A percentile compares a stretch with the other conserved stretches of the same genome.
phyloP scores from a whole-genome alignment of 768 basidiomycete genomes.

The Termitomyces sp. region DNA sequence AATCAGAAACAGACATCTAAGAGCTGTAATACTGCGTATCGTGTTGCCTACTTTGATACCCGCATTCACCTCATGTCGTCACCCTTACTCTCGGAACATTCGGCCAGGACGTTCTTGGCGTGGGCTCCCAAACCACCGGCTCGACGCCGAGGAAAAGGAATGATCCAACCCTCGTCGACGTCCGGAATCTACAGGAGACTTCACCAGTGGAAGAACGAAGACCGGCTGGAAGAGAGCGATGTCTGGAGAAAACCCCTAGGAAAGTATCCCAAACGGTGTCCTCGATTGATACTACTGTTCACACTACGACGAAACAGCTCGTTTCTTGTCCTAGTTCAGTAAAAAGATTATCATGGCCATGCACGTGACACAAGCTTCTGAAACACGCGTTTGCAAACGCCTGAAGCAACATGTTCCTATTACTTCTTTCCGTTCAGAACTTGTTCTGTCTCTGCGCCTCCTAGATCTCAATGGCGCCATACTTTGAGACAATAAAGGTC shows the following conservation, averaged over 20 bases:
- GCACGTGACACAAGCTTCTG: neutral
- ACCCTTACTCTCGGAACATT: neutral
- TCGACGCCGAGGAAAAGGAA: neutral
- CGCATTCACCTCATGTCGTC: too few relatives aligned
- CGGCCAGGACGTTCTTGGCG: neutral
- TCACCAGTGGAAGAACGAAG: neutral
- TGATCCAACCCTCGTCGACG: constrained; percentile 9
- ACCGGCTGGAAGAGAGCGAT: neutral
- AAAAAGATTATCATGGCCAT: too few relatives aligned
- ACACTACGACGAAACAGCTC: constrained; percentile 3
- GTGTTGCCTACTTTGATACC: neutral
- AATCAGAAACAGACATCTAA: too few relatives aligned
- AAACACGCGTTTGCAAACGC: neutral
- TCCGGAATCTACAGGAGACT: neutral
- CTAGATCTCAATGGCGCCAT: constrained; percentile 34
- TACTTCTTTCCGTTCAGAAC: neutral
- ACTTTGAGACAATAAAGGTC: constrained; percentile 68
- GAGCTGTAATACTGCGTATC: neutral
- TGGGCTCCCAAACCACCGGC: too few relatives aligned
- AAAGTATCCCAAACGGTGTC: constrained; percentile 6
- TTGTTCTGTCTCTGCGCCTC: too few relatives aligned
- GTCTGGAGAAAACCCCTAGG: constrained; percentile 2
- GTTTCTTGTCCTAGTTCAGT: neutral
- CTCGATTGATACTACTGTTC: neutral
- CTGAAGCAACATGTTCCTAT: neutral